A percentile compares a stretch with the other conserved stretches of the same genome.
These are phyloP conservation scores for Diaporthe caulivora DNA, from an alignment of 2,329 filamentous ascomycete genomes.

Conservation along the genomic window DNA sequence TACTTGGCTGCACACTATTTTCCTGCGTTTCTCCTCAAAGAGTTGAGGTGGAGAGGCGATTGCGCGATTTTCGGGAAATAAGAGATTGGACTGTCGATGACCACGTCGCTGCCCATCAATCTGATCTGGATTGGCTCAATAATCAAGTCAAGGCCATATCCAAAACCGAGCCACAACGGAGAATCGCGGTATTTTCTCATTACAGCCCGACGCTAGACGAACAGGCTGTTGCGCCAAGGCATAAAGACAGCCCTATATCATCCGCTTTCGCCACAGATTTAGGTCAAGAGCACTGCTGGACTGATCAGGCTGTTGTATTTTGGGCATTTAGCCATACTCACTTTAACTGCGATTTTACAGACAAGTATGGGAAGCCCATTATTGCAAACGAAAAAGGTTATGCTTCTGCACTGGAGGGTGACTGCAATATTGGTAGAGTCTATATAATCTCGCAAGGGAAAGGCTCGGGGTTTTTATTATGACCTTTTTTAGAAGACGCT, in stretches of 20 bases:
- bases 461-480: slow-evolving; percentile 4
- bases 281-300: slow-evolving; percentile 51
- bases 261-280: slow-evolving; percentile 57
- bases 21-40: not conserved
- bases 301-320: slow-evolving; percentile 49
- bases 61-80: not conserved
- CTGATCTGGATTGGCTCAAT: slow-evolving; percentile 4
- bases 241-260: slow-evolving; percentile 39
- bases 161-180: not conserved
- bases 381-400: slow-evolving; percentile 6
- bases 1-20: slow-evolving; percentile 5
- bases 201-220: slow-evolving; percentile 42
- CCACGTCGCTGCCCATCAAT: not conserved
- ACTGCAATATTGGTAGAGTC: not conserved
- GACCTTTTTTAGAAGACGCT: too few relatives aligned
- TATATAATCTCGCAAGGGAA: not conserved
- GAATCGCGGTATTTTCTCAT: slow-evolving; percentile 39
- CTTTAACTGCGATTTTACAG: slow-evolving; percentile 56
- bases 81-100: not conserved
- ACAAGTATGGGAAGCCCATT: not conserved
- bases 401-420: not conserved
- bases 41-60: not conserved
- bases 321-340: slow-evolving; percentile 66
- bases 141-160: not conserved
- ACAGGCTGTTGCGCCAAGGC: slow-evolving; percentile 24